phyloP scores from a whole-genome alignment of 1,284 basidiomycete species.

The Coniferiporia sulphurascens region DNA sequence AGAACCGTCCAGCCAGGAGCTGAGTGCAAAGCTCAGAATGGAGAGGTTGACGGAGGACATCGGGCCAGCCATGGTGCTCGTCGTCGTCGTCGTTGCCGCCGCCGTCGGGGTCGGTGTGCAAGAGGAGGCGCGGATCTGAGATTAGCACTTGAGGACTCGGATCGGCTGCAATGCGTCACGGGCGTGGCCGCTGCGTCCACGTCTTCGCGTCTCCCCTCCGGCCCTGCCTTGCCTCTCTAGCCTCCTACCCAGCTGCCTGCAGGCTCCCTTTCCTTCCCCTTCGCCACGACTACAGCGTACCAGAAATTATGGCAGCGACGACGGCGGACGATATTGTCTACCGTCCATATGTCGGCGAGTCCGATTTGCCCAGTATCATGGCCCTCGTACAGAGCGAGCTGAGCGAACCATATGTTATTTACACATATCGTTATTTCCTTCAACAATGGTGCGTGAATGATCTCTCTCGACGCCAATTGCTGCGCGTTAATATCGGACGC shows the following conservation, averaged over 20 bases:
- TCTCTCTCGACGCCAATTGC: neutral
- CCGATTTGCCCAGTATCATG: slow-evolving; percentile 37
- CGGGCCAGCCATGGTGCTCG: slow-evolving; percentile 3
- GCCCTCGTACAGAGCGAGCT: slow-evolving; percentile 42
- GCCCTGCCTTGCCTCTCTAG: too few species aligned
- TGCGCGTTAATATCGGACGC: neutral
- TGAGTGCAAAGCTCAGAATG: slow-evolving; percentile 19
- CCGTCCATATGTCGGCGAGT: slow-evolving; percentile 32
- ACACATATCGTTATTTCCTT: slow-evolving; percentile 50
- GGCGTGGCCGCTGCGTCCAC: neutral
- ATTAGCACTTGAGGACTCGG: neutral
- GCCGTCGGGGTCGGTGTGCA: neutral
- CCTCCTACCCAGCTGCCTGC: neutral
- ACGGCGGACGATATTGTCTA: slow-evolving; percentile 24
- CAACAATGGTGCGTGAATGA: slow-evolving; percentile 42
- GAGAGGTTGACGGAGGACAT: slow-evolving; percentile 15
- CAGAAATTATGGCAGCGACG: neutral
- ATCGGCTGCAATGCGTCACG: neutral
- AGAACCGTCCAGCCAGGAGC: slow-evolving; percentile 25
- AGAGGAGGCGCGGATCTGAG: neutral
- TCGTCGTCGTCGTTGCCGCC: neutral
- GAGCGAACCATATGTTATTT: slow-evolving; percentile 54
- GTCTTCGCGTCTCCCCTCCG: too few species aligned
- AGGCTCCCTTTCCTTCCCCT: neutral
- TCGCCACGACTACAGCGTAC: neutral